Percentiles rank a stretch among this genome's conserved stretches.
Evolutionary conservation across 495 filamentous ascomycete genomes (phyloP).

Genomic region (Penicillium riverlandense): DNA sequence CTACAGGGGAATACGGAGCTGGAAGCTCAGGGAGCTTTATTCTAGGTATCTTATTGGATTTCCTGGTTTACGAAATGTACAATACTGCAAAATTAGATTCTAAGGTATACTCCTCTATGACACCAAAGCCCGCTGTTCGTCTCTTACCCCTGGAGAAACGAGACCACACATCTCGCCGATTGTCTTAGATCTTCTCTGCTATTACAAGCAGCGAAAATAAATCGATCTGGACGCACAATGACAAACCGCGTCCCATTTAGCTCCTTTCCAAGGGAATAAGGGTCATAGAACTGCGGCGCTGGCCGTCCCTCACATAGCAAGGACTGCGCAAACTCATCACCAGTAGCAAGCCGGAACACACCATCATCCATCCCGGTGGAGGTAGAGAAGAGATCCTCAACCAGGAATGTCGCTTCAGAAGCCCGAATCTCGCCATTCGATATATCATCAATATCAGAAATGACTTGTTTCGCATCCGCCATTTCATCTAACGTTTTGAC

Average conservation of each 20-base stretch:
- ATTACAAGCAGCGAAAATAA: constrained; percentile 19
- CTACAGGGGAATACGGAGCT: not conserved
- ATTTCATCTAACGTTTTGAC: constrained; percentile 3
- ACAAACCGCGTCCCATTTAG: constrained; percentile 7
- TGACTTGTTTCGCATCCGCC: not conserved
- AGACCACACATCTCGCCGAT: too few relatives aligned
- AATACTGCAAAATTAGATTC: too few relatives aligned
- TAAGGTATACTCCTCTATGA: too few relatives aligned
- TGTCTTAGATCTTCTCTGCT: constrained; percentile 1
- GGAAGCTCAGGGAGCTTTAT: too few relatives aligned
- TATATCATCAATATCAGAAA: constrained; percentile 7
- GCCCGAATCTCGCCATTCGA: constrained; percentile 8
- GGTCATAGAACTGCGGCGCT: constrained; percentile 12
- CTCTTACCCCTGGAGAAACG: too few relatives aligned
- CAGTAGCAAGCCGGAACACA: constrained; percentile 13
- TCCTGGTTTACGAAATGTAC: too few relatives aligned
- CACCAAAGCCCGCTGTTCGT: too few relatives aligned
- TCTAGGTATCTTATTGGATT: too few relatives aligned
- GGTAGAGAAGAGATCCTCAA: constrained; percentile 2
- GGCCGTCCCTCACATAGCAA: constrained; percentile 15
- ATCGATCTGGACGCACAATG: constrained; percentile 18
- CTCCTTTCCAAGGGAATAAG: constrained; percentile 7
- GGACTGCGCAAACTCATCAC: constrained; percentile 15
- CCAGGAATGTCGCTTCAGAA: constrained; percentile 9
- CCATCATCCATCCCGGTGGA: not conserved